These are phyloP conservation scores for Vitis rupestris DNA, from an alignment of 164 flowering plant species.

Conservation along the genomic window DNA sequence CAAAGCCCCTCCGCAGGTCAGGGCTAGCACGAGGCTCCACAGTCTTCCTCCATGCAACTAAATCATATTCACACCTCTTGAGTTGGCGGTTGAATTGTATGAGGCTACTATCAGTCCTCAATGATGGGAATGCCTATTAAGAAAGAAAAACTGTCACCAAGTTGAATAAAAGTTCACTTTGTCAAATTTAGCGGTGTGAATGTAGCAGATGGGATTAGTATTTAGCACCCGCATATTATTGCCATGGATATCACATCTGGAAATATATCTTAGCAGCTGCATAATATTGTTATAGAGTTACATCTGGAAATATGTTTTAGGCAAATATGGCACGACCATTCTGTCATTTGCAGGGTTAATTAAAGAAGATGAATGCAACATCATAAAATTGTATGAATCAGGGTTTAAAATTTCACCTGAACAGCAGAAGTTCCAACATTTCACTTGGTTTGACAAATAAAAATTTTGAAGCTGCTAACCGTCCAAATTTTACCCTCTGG, in stretches of 20 bases:
- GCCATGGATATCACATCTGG: background rate
- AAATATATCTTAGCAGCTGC: background rate
- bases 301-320: background rate
- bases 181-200: background rate
- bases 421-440: no score
- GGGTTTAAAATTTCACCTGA: no score
- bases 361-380: no score
- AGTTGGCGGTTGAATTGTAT: conserved; percentile 96
- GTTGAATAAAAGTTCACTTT: background rate
- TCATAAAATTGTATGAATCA: no score
- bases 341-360: background rate
- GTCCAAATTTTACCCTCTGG: no score
- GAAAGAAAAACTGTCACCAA: conserved; percentile 3
- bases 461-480: no score
- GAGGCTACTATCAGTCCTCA: conserved; percentile 74
- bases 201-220: background rate
- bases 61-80: conserved; percentile 80
- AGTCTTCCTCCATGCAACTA: conserved; percentile 71
- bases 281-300: no score
- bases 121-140: conserved; percentile 73
- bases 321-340: background rate
- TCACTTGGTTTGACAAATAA: no score
- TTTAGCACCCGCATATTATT: background rate
- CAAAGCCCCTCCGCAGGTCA: conserved; percentile 84
- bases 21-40: conserved; percentile 82